phyloP scores from a whole-genome alignment of 169 alveolate genomes.

The Cryptosporidium felis region DNA sequence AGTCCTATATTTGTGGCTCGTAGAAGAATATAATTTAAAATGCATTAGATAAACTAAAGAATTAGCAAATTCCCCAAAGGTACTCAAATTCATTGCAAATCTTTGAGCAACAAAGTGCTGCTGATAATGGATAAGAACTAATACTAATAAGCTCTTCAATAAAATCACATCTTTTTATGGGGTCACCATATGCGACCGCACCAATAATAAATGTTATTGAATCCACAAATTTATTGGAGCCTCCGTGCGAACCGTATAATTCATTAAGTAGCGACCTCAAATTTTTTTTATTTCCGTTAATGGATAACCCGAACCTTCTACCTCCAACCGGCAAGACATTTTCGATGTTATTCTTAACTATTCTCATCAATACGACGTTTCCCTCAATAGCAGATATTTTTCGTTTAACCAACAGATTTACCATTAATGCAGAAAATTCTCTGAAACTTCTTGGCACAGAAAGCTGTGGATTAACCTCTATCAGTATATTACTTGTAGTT shows the following conservation, averaged over 20 bases:
- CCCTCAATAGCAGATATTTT: slow-evolving; percentile 82
- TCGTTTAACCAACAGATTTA: slow-evolving; percentile 81
- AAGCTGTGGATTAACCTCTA: slow-evolving; percentile 87
- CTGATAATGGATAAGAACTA: slow-evolving; percentile 85
- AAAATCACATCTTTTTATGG: slow-evolving; percentile 78
- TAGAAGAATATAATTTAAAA: not conserved
- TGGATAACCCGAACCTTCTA: slow-evolving; percentile 82
- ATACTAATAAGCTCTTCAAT: slow-evolving; percentile 83
- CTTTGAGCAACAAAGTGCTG: slow-evolving; percentile 87
- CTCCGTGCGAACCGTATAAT: slow-evolving; percentile 71
- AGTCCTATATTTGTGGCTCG: not conserved
- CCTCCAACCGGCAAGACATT: slow-evolving; percentile 83
- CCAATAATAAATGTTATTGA: slow-evolving; percentile 87
- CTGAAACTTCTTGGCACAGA: slow-evolving; percentile 85
- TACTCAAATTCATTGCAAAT: slow-evolving; percentile 82
- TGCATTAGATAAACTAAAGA: not conserved
- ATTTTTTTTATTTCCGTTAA: slow-evolving; percentile 78
- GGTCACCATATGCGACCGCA: slow-evolving; percentile 86
- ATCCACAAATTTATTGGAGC: slow-evolving; percentile 8
- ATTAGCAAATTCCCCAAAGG: slow-evolving; percentile 73
- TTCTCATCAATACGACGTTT: slow-evolving; percentile 79
- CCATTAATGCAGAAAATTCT: slow-evolving; percentile 83
- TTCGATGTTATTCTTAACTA: slow-evolving; percentile 82
- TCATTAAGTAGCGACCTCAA: slow-evolving; percentile 77
- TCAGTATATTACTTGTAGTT: slow-evolving; percentile 83